Conservation (phyloP, 495 filamentous ascomycete genomes). For the Xylaria sp. region DNA sequence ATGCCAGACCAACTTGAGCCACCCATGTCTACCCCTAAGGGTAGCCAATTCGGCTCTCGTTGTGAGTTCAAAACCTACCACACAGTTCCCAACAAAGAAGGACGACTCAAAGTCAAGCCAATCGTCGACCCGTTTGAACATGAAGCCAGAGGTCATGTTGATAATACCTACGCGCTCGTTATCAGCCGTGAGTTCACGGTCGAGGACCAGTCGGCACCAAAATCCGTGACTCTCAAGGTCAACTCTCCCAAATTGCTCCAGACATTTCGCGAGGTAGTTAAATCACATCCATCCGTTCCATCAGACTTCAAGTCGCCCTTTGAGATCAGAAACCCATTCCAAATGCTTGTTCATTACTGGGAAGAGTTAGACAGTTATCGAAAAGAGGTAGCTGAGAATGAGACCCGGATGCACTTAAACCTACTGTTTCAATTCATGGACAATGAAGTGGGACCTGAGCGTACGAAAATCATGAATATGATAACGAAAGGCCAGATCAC, state of each 20-base stretch:
- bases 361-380: conserved; percentile 26
- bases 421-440: conserved; percentile 33
- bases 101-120: conserved; percentile 28
- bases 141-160: conserved; percentile 24
- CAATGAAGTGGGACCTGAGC: conserved; percentile 24
- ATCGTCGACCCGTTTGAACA: conserved; percentile 27
- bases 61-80: conserved; percentile 23
- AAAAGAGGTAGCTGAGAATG: conserved; percentile 39
- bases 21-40: conserved; percentile 1
- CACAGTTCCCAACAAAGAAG: conserved; percentile 24
- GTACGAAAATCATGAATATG: conserved; percentile 30
- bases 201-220: conserved; percentile 32
- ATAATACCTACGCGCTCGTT: conserved; percentile 39
- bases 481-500: conserved; percentile 28
- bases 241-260: conserved; percentile 48
- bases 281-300: conserved; percentile 43
- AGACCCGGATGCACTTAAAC: conserved; percentile 38
- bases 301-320: conserved; percentile 33
- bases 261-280: conserved; percentile 37
- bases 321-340: conserved; percentile 32
- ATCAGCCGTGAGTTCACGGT: conserved; percentile 35
- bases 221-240: conserved; percentile 37
- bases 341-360: conserved; percentile 31
- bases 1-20: not conserved
- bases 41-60: conserved; percentile 23